These are phyloP conservation scores for Alternaria sp. DNA, from an alignment of 2,329 filamentous ascomycete genomes.

Conservation along the genomic window DNA sequence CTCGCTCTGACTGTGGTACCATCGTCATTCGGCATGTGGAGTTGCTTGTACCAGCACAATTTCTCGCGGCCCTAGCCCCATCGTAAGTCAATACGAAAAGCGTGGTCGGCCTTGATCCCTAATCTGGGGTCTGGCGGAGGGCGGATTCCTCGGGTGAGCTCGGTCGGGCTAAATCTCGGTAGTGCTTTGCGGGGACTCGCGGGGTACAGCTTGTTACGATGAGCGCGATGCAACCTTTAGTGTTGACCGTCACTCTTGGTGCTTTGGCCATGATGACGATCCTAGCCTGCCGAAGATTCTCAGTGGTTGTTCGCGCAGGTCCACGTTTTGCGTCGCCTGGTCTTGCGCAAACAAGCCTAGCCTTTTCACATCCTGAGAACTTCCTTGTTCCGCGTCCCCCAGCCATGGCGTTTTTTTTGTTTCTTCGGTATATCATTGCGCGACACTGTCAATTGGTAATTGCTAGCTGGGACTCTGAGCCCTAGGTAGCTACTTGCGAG, in stretches of 20 bases:
- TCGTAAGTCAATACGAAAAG: background rate
- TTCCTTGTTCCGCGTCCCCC: background rate
- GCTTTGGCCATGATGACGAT: background rate
- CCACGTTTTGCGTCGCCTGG: background rate
- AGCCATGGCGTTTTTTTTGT: background rate
- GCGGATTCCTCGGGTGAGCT: background rate
- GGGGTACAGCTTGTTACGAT: conserved; percentile 3
- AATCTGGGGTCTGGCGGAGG: background rate
- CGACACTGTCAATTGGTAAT: background rate
- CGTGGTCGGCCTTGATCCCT: background rate
- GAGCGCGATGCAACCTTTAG: background rate
- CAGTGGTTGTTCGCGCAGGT: background rate
- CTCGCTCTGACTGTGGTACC: background rate
- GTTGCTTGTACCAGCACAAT: background rate
- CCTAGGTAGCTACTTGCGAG: background rate
- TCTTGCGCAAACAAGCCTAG: background rate
- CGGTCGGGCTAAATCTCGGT: conserved; percentile 7
- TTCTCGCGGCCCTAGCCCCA: background rate
- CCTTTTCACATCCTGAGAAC: background rate
- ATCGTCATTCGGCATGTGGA: conserved; percentile 5
- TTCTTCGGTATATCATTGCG: background rate
- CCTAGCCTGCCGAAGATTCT: background rate
- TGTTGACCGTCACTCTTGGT: background rate
- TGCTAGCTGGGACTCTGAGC: background rate
- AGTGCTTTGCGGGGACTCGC: conserved; percentile 5